A percentile compares a stretch with the other conserved stretches of the same genome.
Conservation (phyloP, 2,329 filamentous ascomycete species). For the Zymoseptoria ardabiliae region DNA sequence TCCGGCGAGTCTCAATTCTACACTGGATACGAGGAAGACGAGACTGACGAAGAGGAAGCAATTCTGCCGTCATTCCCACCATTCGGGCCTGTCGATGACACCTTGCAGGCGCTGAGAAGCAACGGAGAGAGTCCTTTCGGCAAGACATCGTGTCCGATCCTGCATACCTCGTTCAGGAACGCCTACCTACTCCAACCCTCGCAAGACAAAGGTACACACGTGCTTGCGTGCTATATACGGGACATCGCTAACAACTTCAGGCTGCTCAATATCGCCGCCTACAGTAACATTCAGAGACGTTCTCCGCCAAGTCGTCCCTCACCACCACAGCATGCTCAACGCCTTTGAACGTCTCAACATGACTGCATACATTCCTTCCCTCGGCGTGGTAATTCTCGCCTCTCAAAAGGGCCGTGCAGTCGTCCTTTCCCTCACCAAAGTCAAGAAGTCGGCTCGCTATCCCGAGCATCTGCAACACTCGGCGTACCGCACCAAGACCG, state of each 20-base stretch:
- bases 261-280: slow-evolving; percentile 17
- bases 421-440: slow-evolving; percentile 52
- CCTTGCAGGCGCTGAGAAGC: background rate
- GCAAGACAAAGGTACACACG: slow-evolving; percentile 2
- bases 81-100: background rate
- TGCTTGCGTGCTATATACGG: background rate
- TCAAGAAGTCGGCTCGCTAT: slow-evolving; percentile 10
- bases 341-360: slow-evolving; percentile 53
- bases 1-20: slow-evolving; percentile 6
- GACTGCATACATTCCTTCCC: slow-evolving; percentile 57
- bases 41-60: slow-evolving; percentile 22
- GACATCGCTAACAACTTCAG: background rate
- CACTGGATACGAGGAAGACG: slow-evolving; percentile 3
- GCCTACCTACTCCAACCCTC: slow-evolving; percentile 38
- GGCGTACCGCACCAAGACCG: slow-evolving; percentile 13
- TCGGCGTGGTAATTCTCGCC: slow-evolving; percentile 61
- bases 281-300: slow-evolving; percentile 34
- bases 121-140: background rate
- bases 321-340: slow-evolving; percentile 22
- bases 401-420: slow-evolving; percentile 60
- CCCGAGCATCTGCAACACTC: background rate
- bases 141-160: slow-evolving; percentile 30
- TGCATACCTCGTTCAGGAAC: slow-evolving; percentile 36
- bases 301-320: slow-evolving; percentile 25
- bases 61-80: slow-evolving; percentile 15